phyloP scores from a whole-genome alignment of 73 alveolate species.

The Uronychia setigera region DNA sequence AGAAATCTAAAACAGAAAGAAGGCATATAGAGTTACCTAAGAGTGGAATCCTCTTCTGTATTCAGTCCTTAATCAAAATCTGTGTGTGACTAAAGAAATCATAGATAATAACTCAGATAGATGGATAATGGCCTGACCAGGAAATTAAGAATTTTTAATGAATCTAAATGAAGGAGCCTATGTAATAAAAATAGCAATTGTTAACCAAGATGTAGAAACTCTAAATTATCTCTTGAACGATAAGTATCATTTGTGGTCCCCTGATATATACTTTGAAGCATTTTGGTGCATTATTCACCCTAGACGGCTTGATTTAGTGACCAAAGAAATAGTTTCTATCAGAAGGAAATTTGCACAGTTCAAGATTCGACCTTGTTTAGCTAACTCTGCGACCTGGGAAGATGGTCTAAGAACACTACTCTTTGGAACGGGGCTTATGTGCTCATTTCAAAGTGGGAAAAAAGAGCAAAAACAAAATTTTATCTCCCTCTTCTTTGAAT shows the following conservation, averaged over 20 bases:
- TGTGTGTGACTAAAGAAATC: neutral
- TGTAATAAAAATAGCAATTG: neutral
- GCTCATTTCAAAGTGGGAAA: neutral
- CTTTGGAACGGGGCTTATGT: neutral
- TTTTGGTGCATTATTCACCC: neutral
- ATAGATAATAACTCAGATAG: neutral
- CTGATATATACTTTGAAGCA: neutral
- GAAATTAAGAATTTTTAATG: neutral
- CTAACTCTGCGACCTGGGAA: neutral
- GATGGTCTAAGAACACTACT: neutral
- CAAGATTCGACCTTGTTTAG: neutral
- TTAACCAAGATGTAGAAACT: no score
- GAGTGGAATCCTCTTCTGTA: neutral
- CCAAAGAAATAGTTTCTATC: neutral
- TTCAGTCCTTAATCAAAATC: neutral
- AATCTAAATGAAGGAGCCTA: neutral
- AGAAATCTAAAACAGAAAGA: neutral
- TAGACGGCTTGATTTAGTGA: neutral
- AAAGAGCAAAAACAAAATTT: neutral
- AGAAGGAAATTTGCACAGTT: neutral
- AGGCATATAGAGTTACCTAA: neutral
- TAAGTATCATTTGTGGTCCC: neutral
- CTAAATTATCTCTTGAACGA: neutral
- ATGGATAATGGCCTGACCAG: neutral
- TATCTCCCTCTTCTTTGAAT: neutral